Percentiles rank a stretch among this genome's conserved stretches.
Conservation (phyloP, 768 basidiomycete species). For the Aureoboletus auriporus region DNA sequence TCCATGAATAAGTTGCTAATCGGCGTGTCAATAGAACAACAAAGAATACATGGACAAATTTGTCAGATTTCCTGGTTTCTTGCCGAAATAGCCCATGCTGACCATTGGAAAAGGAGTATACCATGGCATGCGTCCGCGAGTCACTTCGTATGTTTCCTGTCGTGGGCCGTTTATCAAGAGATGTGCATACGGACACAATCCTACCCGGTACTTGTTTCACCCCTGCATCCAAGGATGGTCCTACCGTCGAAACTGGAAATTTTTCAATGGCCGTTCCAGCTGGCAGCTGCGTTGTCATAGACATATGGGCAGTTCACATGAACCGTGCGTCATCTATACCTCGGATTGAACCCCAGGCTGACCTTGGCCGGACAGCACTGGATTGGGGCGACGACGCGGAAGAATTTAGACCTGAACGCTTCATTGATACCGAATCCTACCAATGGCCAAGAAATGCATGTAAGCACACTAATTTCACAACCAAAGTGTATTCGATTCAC, state of each 20-base stretch:
- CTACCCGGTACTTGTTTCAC: conserved; percentile 34
- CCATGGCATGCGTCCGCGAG: conserved; percentile 41
- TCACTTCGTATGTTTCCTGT: conserved; percentile 42
- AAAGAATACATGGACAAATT: conserved; percentile 36
- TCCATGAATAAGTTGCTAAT: background rate
- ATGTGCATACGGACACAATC: conserved; percentile 32
- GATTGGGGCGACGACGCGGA: conserved; percentile 45
- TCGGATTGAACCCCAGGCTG: background rate
- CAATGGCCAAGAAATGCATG: conserved; percentile 52
- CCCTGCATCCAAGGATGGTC: conserved; percentile 12
- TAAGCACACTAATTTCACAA: conserved; percentile 18
- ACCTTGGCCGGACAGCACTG: conserved; percentile 30
- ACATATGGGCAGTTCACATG: conserved; percentile 40
- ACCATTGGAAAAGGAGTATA: conserved; percentile 36
- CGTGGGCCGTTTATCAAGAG: conserved; percentile 34
- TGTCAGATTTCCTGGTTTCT: conserved; percentile 19
- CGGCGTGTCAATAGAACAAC: conserved; percentile 29
- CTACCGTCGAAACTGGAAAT: conserved; percentile 23
- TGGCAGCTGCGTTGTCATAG: conserved; percentile 38
- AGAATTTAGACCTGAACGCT: conserved; percentile 47
- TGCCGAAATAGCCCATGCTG: background rate
- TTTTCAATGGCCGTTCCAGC: conserved; percentile 34
- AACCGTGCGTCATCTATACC: conserved; percentile 35
- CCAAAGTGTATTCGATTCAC: background rate
- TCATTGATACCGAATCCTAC: conserved; percentile 46